Percentiles rank a stretch among this genome's conserved stretches.
Conservation (phyloP, 169 alveolate genomes). For the Plasmodium blacklocki region DNA sequence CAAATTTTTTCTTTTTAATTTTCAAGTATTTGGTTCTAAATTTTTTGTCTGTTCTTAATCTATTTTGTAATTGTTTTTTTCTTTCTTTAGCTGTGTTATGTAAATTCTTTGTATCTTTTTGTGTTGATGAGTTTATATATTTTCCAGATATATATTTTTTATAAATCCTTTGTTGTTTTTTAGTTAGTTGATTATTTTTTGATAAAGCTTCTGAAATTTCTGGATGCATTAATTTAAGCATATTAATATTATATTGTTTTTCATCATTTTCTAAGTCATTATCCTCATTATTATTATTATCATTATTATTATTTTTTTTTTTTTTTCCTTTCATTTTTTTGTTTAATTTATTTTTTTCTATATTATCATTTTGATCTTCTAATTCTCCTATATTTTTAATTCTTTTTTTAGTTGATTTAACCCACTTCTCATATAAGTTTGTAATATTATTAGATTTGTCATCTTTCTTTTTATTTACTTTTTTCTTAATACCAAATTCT, state of each 20-base stretch:
- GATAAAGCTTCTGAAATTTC: conserved; percentile 78
- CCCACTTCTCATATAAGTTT: conserved; percentile 81
- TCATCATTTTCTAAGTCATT: neutral
- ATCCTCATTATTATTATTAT: neutral
- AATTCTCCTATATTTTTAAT: conserved; percentile 82
- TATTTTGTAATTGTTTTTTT: conserved; percentile 28
- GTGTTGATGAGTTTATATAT: conserved; percentile 1
- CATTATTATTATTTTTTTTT: neutral
- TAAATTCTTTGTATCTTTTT: neutral
- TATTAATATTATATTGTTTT: conserved; percentile 7
- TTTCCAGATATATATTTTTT: conserved; percentile 61
- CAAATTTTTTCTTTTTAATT: conserved; percentile 33
- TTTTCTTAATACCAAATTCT: conserved; percentile 6
- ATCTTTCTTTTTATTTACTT: conserved; percentile 50
- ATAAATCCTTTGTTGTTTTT: conserved; percentile 76
- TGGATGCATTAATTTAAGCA: conserved; percentile 61
- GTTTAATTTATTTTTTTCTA: neutral
- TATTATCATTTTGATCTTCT: conserved; percentile 53
- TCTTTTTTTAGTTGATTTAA: conserved; percentile 77
- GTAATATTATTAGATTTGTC: conserved; percentile 13
- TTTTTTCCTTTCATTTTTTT: neutral
- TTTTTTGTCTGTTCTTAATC: conserved; percentile 45
- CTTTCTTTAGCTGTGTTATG: conserved; percentile 16
- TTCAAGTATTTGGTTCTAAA: conserved; percentile 21
- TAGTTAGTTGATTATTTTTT: conserved; percentile 74